Base-by-base conservation (phyloP, 352 stramenopile genomes). In the Phytophthora foliorum region DNA sequence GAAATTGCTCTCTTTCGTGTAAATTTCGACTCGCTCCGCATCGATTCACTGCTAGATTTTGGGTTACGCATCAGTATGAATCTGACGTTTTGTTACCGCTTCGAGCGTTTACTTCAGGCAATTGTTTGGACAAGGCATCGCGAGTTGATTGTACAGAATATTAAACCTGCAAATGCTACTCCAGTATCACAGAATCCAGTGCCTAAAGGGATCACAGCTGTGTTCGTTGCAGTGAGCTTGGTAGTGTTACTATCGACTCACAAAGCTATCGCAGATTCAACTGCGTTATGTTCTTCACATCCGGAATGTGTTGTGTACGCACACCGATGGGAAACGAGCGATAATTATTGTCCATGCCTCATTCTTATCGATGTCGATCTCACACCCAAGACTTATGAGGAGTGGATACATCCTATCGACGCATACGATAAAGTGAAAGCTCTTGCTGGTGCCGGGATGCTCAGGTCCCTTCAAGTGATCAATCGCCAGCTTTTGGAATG, bases 401-500 rank as follows among this genome's bases (percentile, higher is more conserved):
- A 62, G 16, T 62, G 54, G 54, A 53, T 62, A 19, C 25, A 46
- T n/a, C 38, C 38, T 21, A 44, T 57, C 6, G 34, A 75, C 3
- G 63, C 58, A 8, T 70, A 65, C 2, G 57, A 71, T 10, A 63
- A 13, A 1, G 67, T 80, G 0, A 36, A 75, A 19, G 22, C 54
- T 7, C 42, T 80, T 0, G 52, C 75, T 32, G 36, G 34, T 0
- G 64, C 74, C 10, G 76, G 79, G 1, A 51, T 72, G 19, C 53
- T 88, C 10, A 59, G 34, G 4, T 69, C 60, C 0, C 39, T 87
- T 9, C 76, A 85, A 36, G 24, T 85, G 31, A 75, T 78, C 45
- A 83, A 87, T 31, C 67, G 63, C 2, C 52, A 19, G 0, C 36
- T 87, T 3, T 16, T 49, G 6, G 46, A 53, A 8, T 66, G 29